Evolutionary conservation across 805 yeast species (phyloP), one percentile per base, ranked within the genome.

Genomic region (Cyberlindnera sargentensis): DNA sequence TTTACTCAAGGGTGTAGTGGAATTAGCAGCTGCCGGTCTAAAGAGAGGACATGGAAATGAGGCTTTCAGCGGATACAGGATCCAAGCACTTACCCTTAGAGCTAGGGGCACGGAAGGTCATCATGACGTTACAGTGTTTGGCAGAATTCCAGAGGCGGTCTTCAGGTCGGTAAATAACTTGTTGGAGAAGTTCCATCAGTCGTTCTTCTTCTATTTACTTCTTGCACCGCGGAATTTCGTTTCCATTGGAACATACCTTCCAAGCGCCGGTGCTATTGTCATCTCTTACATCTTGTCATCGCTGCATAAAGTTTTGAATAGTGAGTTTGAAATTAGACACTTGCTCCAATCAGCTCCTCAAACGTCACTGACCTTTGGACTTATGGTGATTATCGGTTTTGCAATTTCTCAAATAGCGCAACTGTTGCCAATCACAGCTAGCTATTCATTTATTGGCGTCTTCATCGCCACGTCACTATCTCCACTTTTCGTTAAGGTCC

Each of bases 151-250:
- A 20, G 99, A 93, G 64, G 87, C 95, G 3, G 69, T 84, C 7
- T 81, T 90, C 58, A 75, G 99, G 47, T 81, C 96, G 0, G 84
- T 93, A 32, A 93, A 93, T 66, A 93, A 93, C 60, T 71, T 93
- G 52, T 69, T 91, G 33, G 99, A 93, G 62, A 95, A 91, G 61
- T 91, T 91, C 64, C 99, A 93, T 64, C 99, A 93, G 64, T 87
- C 96, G 1, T 93, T 89, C 57, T 93, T 93, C 70, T 93, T 90
- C 59, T 93, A 91, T 65, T 71, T 91, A 51, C 61, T 93, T 65
- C 63, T 93, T 40, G 76, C 87, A 0, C 95, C 97, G 25, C 67
- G 73, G 44, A 63, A 74, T 45, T 93, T 93, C 67, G 95, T 93
- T 15, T 87, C 96, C 5, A 90, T 93, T 49, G 97, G 96, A 4